Evolutionary conservation across 164 flowering plant species (phyloP).

Genomic region (Annona squamosa): DNA sequence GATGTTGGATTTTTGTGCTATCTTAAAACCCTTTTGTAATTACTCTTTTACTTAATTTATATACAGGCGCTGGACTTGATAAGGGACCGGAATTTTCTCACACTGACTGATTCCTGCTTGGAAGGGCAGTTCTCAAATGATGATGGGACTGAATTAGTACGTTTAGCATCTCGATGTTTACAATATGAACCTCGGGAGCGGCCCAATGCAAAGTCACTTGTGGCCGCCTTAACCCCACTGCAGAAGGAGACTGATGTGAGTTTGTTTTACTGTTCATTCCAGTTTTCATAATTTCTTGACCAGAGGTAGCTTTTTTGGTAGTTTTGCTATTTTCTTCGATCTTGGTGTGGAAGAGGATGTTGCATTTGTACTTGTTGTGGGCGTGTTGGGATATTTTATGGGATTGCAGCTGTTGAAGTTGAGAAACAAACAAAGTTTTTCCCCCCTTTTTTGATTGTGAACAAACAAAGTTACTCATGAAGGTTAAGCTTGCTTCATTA

Average conservation of each 20-base stretch:
- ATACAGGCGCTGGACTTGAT: constrained; percentile 87
- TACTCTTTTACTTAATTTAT: constrained; percentile 3
- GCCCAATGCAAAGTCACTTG: constrained; percentile 78
- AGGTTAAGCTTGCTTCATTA: too few relatives aligned
- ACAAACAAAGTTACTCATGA: too few relatives aligned
- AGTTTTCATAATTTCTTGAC: too few relatives aligned
- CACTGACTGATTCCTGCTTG: constrained; percentile 86
- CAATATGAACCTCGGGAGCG: constrained; percentile 90
- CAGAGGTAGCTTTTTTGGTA: not conserved
- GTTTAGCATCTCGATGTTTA: constrained; percentile 81
- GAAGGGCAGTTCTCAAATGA: constrained; percentile 86
- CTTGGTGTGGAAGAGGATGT: not conserved
- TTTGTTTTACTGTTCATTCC: not conserved
- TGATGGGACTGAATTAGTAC: constrained; percentile 81
- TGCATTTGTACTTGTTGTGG: not conserved
- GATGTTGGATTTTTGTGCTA: too few relatives aligned
- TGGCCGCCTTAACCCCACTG: constrained; percentile 66
- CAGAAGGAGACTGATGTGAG: constrained; percentile 78
- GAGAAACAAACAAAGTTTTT: not conserved
- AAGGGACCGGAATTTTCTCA: constrained; percentile 77
- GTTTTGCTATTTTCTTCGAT: not conserved
- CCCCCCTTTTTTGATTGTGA: too few relatives aligned
- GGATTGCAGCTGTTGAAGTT: not conserved
- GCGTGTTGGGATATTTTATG: not conserved
- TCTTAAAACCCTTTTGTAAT: constrained; percentile 4